phyloP scores from a whole-genome alignment of 495 filamentous ascomycete genomes.

The Aspergillus asperescens region DNA sequence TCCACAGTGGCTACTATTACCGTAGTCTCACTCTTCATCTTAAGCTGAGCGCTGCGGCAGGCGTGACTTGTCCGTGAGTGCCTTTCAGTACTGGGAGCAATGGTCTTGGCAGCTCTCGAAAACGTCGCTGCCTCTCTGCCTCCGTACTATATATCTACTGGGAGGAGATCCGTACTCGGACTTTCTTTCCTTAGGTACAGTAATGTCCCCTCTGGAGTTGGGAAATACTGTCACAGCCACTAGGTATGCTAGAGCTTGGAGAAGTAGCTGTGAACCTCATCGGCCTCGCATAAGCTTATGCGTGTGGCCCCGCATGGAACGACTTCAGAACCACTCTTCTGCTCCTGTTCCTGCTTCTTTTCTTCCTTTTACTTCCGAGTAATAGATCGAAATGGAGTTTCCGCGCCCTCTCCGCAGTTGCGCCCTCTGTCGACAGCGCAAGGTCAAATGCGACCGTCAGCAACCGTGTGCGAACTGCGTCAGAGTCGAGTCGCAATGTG shows the following conservation, averaged over 20 bases:
- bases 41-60: slow-evolving; percentile 20
- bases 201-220: no score
- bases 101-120: slow-evolving; percentile 15
- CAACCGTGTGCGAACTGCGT: slow-evolving; percentile 29
- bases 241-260: no score
- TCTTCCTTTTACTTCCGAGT: background rate
- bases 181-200: no score
- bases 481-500: slow-evolving; percentile 21
- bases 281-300: slow-evolving; percentile 10
- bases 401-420: background rate
- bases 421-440: background rate
- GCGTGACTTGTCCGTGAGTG: slow-evolving; percentile 23
- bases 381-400: background rate
- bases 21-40: no score
- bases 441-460: slow-evolving; percentile 31
- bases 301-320: background rate
- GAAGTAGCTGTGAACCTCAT: no score
- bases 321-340: background rate
- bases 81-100: no score
- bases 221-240: no score
- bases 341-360: background rate
- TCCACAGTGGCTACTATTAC: no score
- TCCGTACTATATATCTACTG: no score
- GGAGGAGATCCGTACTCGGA: no score
- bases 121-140: slow-evolving; percentile 21